Evolutionary conservation across 345 rosid genomes (phyloP), one percentile per base, ranked within the genome.

Genomic region (Populus alba): DNA sequence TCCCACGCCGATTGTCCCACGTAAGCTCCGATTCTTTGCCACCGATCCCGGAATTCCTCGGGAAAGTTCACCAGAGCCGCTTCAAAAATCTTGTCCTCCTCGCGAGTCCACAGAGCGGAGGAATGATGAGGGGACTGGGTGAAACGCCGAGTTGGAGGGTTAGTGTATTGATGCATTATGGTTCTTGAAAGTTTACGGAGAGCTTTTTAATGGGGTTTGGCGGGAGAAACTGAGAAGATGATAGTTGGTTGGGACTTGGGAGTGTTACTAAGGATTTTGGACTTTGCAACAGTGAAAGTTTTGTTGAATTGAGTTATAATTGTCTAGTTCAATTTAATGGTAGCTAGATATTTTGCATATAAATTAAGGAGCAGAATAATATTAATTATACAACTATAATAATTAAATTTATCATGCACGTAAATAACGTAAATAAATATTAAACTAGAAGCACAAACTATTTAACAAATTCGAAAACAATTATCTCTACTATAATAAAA

Each of bases 1-100:
- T 92, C 90, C 0, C 1, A 45, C 13, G 82, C 59, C 3, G 93
- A 72, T 84, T 88, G 88, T 1, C 91, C 90, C 6, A 93, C 75
- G 67, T 67, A 80, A 1, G 80, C 81, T 16, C 89, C 95, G 41
- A 94, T 92, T 47, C 62, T 83, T 57, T 82, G 87, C 98, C 98
- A 94, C 9, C 94, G 92, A 72, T 90, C 84, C 3, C 89, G 86
- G 9, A 65, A 78, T 11, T 75, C 89, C 23, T 94, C 98, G 0
- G 96, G 88, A 3, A 86, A 85, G 45, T 49, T 4, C 0, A 92
- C 91, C 66, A 94, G 82, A 12, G 92, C 91, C 31, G 77, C 72
- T 84, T 94, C 98, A 45, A 94, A 94, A 12, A 77, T 22, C 89
- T 94, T 94, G 81, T 94, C 96, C 37, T 94, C 93, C 0, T 75